Percentiles rank a stretch among this genome's conserved stretches.
Conservation (phyloP, 805 yeast species). For the Metschnikowia dekortorum region DNA sequence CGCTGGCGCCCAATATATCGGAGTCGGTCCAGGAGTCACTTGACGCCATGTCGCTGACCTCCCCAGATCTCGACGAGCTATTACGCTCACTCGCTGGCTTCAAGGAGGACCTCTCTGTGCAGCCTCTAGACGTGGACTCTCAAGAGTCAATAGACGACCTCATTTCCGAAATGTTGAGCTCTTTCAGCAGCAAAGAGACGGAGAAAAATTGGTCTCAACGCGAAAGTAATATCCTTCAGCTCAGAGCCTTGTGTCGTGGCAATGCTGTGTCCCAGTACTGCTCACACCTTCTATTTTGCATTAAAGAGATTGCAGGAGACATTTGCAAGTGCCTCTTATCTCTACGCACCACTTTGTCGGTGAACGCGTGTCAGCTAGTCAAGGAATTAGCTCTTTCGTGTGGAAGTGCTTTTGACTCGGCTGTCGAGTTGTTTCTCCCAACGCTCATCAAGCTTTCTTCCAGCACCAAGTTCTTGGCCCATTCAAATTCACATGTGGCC, state of each 20-base stretch:
- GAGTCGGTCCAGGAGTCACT: neutral
- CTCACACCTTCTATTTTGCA: constrained; percentile 30
- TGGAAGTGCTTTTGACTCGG: constrained; percentile 39
- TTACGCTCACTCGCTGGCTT: constrained; percentile 28
- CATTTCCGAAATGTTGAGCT: constrained; percentile 18
- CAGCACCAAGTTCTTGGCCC: constrained; percentile 61
- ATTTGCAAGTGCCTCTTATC: constrained; percentile 65
- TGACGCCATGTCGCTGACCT: neutral
- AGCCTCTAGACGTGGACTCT: constrained; percentile 26
- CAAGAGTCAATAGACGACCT: constrained; percentile 17
- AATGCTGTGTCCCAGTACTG: constrained; percentile 40
- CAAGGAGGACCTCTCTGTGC: constrained; percentile 35
- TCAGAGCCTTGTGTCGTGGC: constrained; percentile 62
- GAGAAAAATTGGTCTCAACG: constrained; percentile 82
- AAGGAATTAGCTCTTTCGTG: constrained; percentile 56
- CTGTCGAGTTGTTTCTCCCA: constrained; percentile 48
- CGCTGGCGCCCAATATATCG: neutral
- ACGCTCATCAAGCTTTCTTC: constrained; percentile 50
- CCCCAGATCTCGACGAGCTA: constrained; percentile 5
- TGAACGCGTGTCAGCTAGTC: constrained; percentile 69
- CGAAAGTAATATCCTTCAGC: constrained; percentile 53
- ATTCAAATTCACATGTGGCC: constrained; percentile 52
- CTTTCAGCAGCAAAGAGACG: constrained; percentile 72
- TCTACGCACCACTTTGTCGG: constrained; percentile 76
- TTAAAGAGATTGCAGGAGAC: constrained; percentile 43